Percentiles rank a stretch among this genome's conserved stretches.
phyloP scores from a whole-genome alignment of 805 yeast species.

The Debaryomyces prosopidis region DNA sequence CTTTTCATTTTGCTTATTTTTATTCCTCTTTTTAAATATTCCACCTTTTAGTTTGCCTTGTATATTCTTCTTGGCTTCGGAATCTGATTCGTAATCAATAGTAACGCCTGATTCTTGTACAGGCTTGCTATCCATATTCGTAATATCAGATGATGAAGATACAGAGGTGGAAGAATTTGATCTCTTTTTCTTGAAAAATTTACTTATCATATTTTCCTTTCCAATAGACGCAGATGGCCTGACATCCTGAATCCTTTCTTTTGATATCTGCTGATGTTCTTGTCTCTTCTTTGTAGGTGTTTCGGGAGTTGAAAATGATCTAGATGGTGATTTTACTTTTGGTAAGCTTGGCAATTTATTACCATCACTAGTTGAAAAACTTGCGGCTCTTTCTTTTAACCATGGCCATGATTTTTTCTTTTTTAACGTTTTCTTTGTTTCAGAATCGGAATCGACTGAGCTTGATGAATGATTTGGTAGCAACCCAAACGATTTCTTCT shows the following conservation, averaged over 20 bases:
- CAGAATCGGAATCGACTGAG: constrained; percentile 6
- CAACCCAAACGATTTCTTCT: constrained; percentile 14
- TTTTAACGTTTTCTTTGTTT: constrained; percentile 17
- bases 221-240: constrained; percentile 9
- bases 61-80: constrained; percentile 7
- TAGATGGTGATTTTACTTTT: constrained; percentile 19
- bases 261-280: background rate
- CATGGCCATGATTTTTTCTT: constrained; percentile 46
- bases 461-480: constrained; percentile 8
- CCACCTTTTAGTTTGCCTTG: constrained; percentile 16
- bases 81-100: constrained; percentile 21
- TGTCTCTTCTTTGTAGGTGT: constrained; percentile 6
- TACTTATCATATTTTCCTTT: constrained; percentile 41
- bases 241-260: background rate
- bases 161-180: constrained; percentile 14
- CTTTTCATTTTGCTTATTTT: background rate
- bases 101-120: constrained; percentile 18
- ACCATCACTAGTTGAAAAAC: constrained; percentile 29
- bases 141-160: constrained; percentile 1
- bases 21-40: constrained; percentile 8
- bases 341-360: constrained; percentile 21
- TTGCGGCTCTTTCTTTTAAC: constrained; percentile 33
- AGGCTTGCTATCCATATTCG: constrained; percentile 5
- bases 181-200: constrained; percentile 40
- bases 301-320: constrained; percentile 44